phyloP scores from a whole-genome alignment of 179 eudicot genomes.

The Amaranthus tricolor region DNA sequence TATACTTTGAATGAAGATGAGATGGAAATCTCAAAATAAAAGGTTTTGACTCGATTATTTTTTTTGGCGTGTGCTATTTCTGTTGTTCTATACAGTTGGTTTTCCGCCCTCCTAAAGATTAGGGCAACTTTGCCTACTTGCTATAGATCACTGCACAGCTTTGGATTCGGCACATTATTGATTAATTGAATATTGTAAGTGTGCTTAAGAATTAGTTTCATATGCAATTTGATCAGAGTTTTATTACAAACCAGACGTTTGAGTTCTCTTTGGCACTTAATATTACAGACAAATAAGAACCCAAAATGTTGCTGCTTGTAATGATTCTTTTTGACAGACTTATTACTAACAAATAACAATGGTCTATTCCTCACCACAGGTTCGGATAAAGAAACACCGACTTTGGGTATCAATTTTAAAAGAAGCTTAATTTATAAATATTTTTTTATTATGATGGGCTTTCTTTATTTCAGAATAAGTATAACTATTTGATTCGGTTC shows the following conservation, averaged over 20 bases:
- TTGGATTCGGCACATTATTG: not conserved
- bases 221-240: conserved; percentile 1
- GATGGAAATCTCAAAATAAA: conserved; percentile 20
- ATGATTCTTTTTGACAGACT: too few relatives aligned
- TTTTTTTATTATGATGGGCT: too few relatives aligned
- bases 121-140: conserved; percentile 19
- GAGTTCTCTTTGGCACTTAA: too few relatives aligned
- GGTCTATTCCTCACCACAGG: too few relatives aligned
- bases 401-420: too few relatives aligned
- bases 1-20: conserved; percentile 6
- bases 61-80: conserved; percentile 19
- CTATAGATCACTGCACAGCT: not conserved
- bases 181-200: conserved; percentile 7
- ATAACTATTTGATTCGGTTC: too few relatives aligned
- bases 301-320: not conserved
- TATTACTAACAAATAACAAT: too few relatives aligned
- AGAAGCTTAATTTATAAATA: too few relatives aligned
- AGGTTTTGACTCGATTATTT: conserved; percentile 22
- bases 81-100: conserved; percentile 22
- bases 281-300: not conserved
- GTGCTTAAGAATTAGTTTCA: not conserved
- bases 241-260: not conserved
- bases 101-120: conserved; percentile 12
- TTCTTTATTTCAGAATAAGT: too few relatives aligned
- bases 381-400: too few relatives aligned